Evolutionary conservation across 1,284 basidiomycete genomes (phyloP).

Genomic region (Naganishia liquefaciens): DNA sequence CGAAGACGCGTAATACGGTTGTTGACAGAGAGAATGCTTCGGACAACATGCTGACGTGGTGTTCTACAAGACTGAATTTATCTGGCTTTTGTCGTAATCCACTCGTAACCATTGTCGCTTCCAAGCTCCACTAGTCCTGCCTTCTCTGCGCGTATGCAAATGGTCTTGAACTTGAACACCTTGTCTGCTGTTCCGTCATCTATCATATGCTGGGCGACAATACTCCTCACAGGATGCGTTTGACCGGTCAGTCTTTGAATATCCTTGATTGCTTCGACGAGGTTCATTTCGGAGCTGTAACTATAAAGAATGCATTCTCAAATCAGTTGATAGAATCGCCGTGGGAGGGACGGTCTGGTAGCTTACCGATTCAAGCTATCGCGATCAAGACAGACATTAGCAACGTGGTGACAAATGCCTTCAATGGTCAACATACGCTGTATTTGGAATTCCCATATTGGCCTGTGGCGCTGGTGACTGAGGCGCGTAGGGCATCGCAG

Average conservation of each 20-base stretch:
- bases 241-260: conserved; percentile 15
- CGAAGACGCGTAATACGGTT: neutral
- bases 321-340: too few relatives aligned
- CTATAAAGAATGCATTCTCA: neutral
- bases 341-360: too few relatives aligned
- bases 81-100: conserved; percentile 7
- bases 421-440: neutral
- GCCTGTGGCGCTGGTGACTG: neutral
- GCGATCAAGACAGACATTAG: neutral
- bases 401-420: neutral
- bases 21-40: neutral
- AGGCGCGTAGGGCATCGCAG: neutral
- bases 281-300: conserved; percentile 11
- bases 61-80: neutral
- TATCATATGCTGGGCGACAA: conserved; percentile 23
- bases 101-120: neutral
- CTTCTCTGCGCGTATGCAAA: conserved; percentile 23
- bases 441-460: neutral
- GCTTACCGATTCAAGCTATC: conserved; percentile 7
- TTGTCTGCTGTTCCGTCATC: conserved; percentile 15
- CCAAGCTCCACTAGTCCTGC: conserved; percentile 17
- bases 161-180: conserved; percentile 7
- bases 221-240: conserved; percentile 4
- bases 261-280: conserved; percentile 25
- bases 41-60: too few relatives aligned